Evolutionary conservation across 352 stramenopile genomes (phyloP), one percentile per base, ranked within the genome.

Genomic region (Pythium sukuiense): DNA sequence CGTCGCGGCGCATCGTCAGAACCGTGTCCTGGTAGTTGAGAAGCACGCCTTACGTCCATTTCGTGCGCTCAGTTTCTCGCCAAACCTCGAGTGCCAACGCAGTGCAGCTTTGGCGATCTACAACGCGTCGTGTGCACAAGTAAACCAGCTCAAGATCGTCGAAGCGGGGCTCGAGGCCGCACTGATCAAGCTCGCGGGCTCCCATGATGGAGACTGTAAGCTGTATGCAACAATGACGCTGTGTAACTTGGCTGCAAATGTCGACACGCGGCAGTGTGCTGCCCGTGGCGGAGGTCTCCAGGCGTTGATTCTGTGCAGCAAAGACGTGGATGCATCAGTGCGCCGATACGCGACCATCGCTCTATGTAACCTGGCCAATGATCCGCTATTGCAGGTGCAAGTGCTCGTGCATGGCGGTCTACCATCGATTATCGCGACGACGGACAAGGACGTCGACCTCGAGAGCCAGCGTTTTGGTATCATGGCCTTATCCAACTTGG

Each of bases 401-500:
- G 88, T 98, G 45, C 76, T 98, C 13, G 89, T 98, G 8, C 96
- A 99, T 64, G 96, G 95, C 5, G 95, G 92, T 6, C 76, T 99
- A 14, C 77, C 81, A 1, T 72, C 92, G 26, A 88, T 99, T 58
- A 62, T 98, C 11, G 73, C 78, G 9, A 85, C 98, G 63, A 90
- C 84, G 11, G 69, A 89, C 24, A 41, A 65, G 5, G 70, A 80
- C 16, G 71, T 76, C 7, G 81, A 97, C 71, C 30, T 88, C 0
- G 91, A 97, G 55, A 95, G 81, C 52, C 88, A 97, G 63, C 74
- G 92, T 1, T 97, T 98, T 73, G 92, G 90, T 29, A 90, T 98
- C 68, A 98, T 99, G 92, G 95, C 93, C 33, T 73, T 99, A 9
- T 95, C 87, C 13, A 99, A 99, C 70, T 74, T 99, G 20, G 91